Evolutionary conservation across 257 asterid species (phyloP).

Genomic region (Oldenlandia corymbosa): DNA sequence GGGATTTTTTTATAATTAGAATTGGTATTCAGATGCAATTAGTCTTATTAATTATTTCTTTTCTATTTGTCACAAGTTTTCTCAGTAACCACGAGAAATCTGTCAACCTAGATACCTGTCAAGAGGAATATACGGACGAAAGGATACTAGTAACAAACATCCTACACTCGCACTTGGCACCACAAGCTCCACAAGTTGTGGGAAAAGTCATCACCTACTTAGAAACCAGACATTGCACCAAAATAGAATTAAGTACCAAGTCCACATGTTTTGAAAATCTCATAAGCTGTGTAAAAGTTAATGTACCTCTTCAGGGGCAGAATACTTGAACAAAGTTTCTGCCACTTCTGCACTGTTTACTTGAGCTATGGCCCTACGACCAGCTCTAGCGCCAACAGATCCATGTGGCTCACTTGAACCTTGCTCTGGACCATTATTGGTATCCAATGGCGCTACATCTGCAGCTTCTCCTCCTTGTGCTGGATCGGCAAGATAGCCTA

Average conservation of each 20-base stretch:
- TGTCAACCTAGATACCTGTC: neutral
- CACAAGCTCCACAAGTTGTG: constrained; percentile 83
- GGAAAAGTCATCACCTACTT: constrained; percentile 93
- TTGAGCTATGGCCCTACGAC: constrained; percentile 90
- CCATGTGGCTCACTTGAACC: constrained; percentile 70
- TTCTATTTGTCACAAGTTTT: neutral
- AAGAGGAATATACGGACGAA: constrained; percentile 1
- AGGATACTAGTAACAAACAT: constrained; percentile 98
- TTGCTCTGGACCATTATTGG: constrained; percentile 26
- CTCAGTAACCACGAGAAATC: neutral
- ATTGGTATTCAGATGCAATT: no score
- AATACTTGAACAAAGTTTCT: constrained; percentile 78
- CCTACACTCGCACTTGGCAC: constrained; percentile 62
- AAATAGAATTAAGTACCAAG: neutral
- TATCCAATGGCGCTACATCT: constrained; percentile 26
- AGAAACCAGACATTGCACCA: constrained; percentile 9
- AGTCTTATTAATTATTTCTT: no score
- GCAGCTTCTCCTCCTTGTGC: constrained; percentile 36
- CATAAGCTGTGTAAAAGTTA: neutral
- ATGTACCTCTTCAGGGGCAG: constrained; percentile 94
- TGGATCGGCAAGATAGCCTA: constrained; percentile 65
- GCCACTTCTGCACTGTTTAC: constrained; percentile 72
- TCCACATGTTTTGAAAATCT: neutral
- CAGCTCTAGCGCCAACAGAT: constrained; percentile 80
- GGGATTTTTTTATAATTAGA: no score